These are phyloP conservation scores for Aureobasidium leucospermi DNA, from an alignment of 2,329 filamentous ascomycete genomes.

Conservation along the genomic window DNA sequence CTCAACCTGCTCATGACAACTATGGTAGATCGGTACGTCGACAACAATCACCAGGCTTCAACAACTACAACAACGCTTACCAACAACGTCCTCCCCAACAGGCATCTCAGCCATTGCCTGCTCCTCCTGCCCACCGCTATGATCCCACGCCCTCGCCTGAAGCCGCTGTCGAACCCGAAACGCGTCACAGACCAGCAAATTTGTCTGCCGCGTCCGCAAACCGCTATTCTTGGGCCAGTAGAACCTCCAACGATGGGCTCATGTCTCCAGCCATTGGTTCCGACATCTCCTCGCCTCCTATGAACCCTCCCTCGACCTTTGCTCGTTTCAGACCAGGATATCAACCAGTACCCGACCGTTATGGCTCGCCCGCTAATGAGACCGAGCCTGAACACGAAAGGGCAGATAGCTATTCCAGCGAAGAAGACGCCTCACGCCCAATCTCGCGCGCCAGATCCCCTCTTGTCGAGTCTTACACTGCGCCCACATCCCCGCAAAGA, in stretches of 20 bases:
- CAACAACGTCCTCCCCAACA: background rate
- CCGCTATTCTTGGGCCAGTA: constrained; percentile 26
- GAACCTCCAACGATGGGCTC: constrained; percentile 26
- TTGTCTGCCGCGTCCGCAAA: constrained; percentile 17
- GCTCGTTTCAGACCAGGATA: constrained; percentile 16
- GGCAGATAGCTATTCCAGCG: constrained; percentile 11
- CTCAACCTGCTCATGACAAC: constrained; percentile 15
- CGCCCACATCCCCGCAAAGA: background rate
- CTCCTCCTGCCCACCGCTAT: background rate
- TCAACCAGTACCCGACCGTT: constrained; percentile 15
- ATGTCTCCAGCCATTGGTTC: constrained; percentile 16
- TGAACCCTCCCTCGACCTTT: constrained; percentile 13
- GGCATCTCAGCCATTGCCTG: constrained; percentile 23
- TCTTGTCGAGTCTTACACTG: background rate
- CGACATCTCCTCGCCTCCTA: constrained; percentile 5
- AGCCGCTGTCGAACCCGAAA: background rate
- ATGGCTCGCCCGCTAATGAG: constrained; percentile 15
- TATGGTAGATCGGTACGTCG: constrained; percentile 20
- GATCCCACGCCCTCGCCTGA: background rate
- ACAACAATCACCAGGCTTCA: constrained; percentile 8
- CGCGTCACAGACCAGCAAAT: constrained; percentile 4
- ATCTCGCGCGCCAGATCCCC: background rate
- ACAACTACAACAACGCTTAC: background rate
- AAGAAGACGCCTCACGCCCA: background rate
- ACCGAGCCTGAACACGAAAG: constrained; percentile 13